Evolutionary conservation across 352 stramenopile species (phyloP), one percentile per base, ranked within the genome.

Genomic region (Pythium sp.): DNA sequence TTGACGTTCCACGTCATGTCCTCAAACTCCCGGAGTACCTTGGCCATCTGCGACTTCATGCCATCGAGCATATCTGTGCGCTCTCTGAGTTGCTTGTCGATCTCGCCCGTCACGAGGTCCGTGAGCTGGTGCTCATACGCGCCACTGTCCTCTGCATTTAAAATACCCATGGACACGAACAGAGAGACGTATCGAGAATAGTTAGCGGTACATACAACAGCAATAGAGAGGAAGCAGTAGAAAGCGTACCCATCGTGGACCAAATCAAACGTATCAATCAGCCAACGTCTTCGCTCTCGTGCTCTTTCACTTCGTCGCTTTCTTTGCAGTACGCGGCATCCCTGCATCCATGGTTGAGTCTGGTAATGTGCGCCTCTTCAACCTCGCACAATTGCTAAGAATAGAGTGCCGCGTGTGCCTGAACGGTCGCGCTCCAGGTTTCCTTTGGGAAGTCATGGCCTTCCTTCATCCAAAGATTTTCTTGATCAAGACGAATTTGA

Each of bases 31-130:
- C 75, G 72, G 46, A 92, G 72, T 53, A 92, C 78, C 55, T 81
- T 83, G 22, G 75, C 74, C 82, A 92, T 90, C 68, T 92, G 82
- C 47, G 77, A 65, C 69, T 88, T 87, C 78, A 92, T 84, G 11
- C 65, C 65, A 28, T 90, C 81, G 12, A 92, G 61, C 56, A 80
- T 61, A 46, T 82, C 84, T 49, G 74, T 72, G 32, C 84, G 82
- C 14, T 78, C 72, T 30, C 76, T 72, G 22, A 92, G 75, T 56
- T 91, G 82, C 15, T 72, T 76, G 61, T 89, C 80, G 72, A 91
- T 76, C 67, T 91, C 82, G 32, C 78, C 74, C 58, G 78, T 79
- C 59, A 91, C 80, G 69, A 92, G 76, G 41, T 81, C 67, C 24
- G 82, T 87, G 63, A 92, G 79, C 69, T 84, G 80, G 46, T 89